Percentiles rank a stretch among this genome's conserved stretches.
phyloP scores from a whole-genome alignment of 306 rosid species.

The Corylus heterophylla region DNA sequence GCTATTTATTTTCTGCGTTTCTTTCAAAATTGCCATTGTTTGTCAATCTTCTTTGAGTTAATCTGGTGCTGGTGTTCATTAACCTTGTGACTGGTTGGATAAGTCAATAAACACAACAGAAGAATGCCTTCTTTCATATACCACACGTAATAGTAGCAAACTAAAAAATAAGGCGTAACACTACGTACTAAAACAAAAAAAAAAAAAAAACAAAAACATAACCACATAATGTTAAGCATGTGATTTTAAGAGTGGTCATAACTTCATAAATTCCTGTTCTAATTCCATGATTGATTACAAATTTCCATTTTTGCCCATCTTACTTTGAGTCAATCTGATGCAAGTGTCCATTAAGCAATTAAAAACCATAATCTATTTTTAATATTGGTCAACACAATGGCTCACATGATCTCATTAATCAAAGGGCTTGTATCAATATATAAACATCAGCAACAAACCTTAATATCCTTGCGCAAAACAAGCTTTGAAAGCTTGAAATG shows the following conservation, averaged over 20 bases:
- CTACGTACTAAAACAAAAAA: background rate
- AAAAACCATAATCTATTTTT: background rate
- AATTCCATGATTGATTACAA: background rate
- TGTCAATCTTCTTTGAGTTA: background rate
- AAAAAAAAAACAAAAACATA: background rate
- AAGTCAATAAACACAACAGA: slow-evolving; percentile 7
- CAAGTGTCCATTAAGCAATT: background rate
- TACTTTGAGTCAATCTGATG: background rate
- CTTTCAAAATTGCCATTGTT: background rate
- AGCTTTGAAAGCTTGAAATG: slow-evolving; percentile 85
- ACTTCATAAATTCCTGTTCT: slow-evolving; percentile 7
- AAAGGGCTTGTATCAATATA: background rate
- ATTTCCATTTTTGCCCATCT: background rate
- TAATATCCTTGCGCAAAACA: slow-evolving; percentile 80
- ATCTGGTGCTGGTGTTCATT: background rate
- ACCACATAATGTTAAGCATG: background rate
- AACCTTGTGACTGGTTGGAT: slow-evolving; percentile 77
- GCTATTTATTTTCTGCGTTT: background rate
- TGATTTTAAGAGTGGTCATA: slow-evolving; percentile 3
- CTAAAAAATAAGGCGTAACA: background rate
- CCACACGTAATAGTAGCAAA: background rate
- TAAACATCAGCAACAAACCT: slow-evolving; percentile 42
- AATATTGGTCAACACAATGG: background rate
- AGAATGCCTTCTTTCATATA: background rate
- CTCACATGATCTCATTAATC: slow-evolving; percentile 1